Evolutionary conservation across 179 eudicot species (phyloP).

Genomic region (Patellifolia procumbens): DNA sequence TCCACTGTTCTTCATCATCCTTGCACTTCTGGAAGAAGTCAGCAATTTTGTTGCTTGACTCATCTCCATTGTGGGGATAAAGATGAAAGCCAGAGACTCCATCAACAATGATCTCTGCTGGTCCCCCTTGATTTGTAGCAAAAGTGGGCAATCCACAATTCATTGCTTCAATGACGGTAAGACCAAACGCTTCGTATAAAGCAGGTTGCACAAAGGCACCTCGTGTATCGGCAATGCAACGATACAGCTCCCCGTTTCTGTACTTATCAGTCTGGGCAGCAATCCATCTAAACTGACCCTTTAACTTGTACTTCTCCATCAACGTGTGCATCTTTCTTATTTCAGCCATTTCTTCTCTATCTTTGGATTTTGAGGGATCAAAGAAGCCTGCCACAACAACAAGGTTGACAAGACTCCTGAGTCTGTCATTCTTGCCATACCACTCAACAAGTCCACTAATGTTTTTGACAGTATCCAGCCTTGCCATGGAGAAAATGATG

Average conservation of each 20-base stretch:
- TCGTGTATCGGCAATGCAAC: constrained; percentile 65
- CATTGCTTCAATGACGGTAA: constrained; percentile 86
- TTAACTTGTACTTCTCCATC: constrained; percentile 50
- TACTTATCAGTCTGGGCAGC: constrained; percentile 69
- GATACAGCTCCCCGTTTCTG: constrained; percentile 70
- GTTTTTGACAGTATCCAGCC: constrained; percentile 80
- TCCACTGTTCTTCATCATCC: constrained; percentile 50
- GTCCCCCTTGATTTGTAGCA: constrained; percentile 87
- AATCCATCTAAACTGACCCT: constrained; percentile 73
- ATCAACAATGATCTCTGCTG: constrained; percentile 73
- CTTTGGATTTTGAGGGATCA: constrained; percentile 62
- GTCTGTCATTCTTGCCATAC: constrained; percentile 55
- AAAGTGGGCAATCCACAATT: constrained; percentile 78
- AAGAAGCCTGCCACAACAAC: constrained; percentile 73
- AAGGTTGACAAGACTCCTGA: constrained; percentile 62
- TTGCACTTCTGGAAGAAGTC: constrained; percentile 52
- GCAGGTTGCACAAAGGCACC: constrained; percentile 82
- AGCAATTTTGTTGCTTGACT: constrained; percentile 47
- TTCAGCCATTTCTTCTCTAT: constrained; percentile 76
- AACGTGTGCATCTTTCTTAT: constrained; percentile 65
- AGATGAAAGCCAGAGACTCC: constrained; percentile 77
- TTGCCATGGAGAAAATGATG: constrained; percentile 76
- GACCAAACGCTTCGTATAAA: constrained; percentile 81
- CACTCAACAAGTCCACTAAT: constrained; percentile 68
- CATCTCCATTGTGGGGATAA: constrained; percentile 69